phyloP scores from a whole-genome alignment of 176 grass and related monocot species.

The Ananas comosus region DNA sequence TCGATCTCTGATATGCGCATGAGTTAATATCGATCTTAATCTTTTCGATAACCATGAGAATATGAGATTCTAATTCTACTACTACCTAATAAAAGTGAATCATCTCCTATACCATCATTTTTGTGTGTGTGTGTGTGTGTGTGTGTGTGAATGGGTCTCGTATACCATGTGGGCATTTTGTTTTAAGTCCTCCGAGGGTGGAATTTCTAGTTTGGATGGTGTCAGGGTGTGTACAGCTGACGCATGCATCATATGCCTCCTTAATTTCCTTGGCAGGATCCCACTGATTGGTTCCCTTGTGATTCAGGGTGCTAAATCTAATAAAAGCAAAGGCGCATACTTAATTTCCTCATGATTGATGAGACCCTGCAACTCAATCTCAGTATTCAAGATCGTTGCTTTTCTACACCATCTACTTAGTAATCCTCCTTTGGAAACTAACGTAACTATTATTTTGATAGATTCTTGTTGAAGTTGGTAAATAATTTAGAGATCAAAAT shows the following conservation, averaged over 20 bases:
- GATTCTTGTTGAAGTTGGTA: not conserved
- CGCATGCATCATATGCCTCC: not conserved
- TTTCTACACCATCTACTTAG: not conserved
- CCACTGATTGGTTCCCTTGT: not conserved
- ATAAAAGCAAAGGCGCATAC: too few species aligned
- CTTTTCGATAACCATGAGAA: too few species aligned
- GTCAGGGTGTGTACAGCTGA: not conserved
- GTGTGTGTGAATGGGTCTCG: not conserved
- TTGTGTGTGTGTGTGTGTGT: not conserved
- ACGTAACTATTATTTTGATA: not conserved
- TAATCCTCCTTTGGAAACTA: not conserved
- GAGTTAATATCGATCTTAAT: too few species aligned
- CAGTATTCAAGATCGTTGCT: not conserved
- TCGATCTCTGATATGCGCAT: too few species aligned
- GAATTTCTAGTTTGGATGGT: not conserved
- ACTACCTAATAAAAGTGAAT: not conserved
- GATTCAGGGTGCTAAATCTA: not conserved
- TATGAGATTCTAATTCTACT: not conserved
- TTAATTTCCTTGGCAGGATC: not conserved
- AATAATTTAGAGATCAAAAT: too few species aligned
- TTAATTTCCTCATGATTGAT: too few species aligned
- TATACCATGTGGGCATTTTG: not conserved
- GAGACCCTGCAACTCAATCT: not conserved
- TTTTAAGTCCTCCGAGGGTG: not conserved
- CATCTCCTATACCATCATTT: not conserved